A percentile compares a stretch with the other conserved stretches of the same genome.
phyloP scores from a whole-genome alignment of 176 grass and related monocot species.

The Triticum timopheevii region DNA sequence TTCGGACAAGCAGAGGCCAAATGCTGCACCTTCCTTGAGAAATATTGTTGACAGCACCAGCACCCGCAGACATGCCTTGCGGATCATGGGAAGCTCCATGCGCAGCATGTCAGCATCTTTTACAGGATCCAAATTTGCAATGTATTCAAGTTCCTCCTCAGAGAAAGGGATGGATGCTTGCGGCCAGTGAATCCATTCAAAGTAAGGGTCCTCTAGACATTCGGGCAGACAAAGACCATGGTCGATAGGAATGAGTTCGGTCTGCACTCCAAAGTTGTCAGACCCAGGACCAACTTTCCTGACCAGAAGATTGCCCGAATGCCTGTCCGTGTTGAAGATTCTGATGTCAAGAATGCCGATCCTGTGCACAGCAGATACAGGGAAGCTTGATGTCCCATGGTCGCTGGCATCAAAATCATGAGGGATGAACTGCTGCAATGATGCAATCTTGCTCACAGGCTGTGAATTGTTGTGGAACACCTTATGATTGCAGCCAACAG shows the following conservation, averaged over 20 bases:
- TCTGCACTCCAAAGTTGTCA: constrained; percentile 68
- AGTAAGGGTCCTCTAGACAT: constrained; percentile 92
- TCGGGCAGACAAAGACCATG: constrained; percentile 92
- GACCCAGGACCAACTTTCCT: constrained; percentile 52
- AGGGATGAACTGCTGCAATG: constrained; percentile 80
- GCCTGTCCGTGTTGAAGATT: constrained; percentile 97
- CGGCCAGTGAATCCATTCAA: constrained; percentile 98
- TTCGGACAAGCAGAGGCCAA: constrained; percentile 74
- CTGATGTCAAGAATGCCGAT: constrained; percentile 94
- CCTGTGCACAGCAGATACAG: constrained; percentile 85
- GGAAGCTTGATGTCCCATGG: constrained; percentile 86
- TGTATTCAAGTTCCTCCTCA: constrained; percentile 81
- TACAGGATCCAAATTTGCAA: constrained; percentile 64
- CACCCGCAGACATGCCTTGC: constrained; percentile 77
- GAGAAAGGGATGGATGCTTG: constrained; percentile 89
- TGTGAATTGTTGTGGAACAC: constrained; percentile 36
- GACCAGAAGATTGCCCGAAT: constrained; percentile 87
- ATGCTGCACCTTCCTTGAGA: constrained; percentile 73
- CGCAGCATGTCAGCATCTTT: constrained; percentile 76
- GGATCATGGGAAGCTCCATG: constrained; percentile 73
- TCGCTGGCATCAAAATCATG: constrained; percentile 98
- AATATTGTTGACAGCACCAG: constrained; percentile 82
- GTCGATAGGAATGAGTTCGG: constrained; percentile 86
- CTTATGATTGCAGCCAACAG: constrained; percentile 46
- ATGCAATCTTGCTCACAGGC: constrained; percentile 88